A percentile compares a stretch with the other conserved stretches of the same genome.
Conservation (phyloP, 2,329 filamentous ascomycete species). For the Raffaelea arxii region DNA sequence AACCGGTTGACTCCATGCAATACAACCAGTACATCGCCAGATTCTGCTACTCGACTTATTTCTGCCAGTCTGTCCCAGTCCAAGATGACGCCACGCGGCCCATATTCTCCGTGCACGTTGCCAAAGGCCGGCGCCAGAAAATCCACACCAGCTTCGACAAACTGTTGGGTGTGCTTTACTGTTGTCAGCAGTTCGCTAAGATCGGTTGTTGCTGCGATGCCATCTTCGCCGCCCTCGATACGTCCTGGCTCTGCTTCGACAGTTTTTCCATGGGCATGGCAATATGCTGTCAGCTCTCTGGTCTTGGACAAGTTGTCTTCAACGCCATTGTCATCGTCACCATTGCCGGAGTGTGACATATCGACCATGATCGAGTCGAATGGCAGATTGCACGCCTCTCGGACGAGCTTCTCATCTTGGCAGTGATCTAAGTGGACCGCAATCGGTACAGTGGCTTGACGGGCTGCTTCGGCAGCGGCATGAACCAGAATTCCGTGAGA, state of each 20-base stretch:
- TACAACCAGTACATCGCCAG: conserved; percentile 31
- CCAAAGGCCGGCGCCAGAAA: conserved; percentile 68
- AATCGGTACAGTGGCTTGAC: conserved; percentile 46
- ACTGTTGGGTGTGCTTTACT: conserved; percentile 58
- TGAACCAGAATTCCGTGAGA: conserved; percentile 43
- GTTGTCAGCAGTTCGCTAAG: conserved; percentile 48
- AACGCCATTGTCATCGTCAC: conserved; percentile 60
- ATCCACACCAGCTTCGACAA: conserved; percentile 62
- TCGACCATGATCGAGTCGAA: conserved; percentile 69
- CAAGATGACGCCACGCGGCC: conserved; percentile 50
- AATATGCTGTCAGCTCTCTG: conserved; percentile 50
- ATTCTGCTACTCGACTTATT: conserved; percentile 33
- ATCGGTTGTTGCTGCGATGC: conserved; percentile 51
- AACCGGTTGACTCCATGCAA: conserved; percentile 41
- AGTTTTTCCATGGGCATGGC: conserved; percentile 52
- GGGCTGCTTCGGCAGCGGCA: conserved; percentile 44
- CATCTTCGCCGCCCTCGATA: conserved; percentile 53
- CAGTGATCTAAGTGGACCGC: conserved; percentile 59
- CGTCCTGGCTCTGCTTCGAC: conserved; percentile 61
- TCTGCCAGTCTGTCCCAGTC: conserved; percentile 45
- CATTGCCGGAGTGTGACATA: conserved; percentile 51
- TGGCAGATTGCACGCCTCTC: conserved; percentile 47
- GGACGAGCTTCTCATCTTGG: conserved; percentile 49
- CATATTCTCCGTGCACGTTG: conserved; percentile 68
- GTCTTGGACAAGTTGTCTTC: conserved; percentile 56